Conservation (phyloP, 257 asterid genomes). For the Solanum ossicruentum region DNA sequence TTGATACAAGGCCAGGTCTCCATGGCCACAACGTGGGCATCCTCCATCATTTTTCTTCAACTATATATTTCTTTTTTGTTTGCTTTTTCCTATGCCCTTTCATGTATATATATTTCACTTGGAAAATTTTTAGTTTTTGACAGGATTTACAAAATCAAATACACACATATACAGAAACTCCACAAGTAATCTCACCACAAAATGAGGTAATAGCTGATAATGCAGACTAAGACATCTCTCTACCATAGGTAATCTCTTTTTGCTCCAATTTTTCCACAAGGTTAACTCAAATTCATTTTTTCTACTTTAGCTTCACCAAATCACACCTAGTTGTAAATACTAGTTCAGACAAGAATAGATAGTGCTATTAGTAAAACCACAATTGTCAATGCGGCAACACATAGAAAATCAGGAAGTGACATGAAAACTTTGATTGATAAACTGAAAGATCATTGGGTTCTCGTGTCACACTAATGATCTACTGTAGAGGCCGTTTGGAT, state of each 20-base stretch:
- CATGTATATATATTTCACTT: not conserved
- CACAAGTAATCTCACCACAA: not conserved
- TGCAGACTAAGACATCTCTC: not conserved
- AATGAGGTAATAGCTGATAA: not conserved
- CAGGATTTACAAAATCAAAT: not conserved
- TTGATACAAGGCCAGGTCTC: not conserved
- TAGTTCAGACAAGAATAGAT: not conserved
- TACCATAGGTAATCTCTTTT: not conserved
- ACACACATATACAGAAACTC: not conserved
- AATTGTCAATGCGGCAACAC: not conserved
- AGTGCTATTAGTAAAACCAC: not conserved
- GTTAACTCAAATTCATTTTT: not conserved
- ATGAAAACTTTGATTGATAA: not conserved
- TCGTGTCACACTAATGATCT: not conserved
- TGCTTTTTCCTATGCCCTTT: not conserved
- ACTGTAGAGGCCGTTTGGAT: too few relatives aligned
- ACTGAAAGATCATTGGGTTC: not conserved
- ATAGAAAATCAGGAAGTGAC: not conserved
- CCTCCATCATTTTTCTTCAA: not conserved
- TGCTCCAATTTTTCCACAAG: not conserved
- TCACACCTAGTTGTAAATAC: not conserved
- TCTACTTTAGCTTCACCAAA: not conserved
- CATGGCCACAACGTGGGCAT: not conserved
- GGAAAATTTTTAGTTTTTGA: not conserved
- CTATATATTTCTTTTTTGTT: not conserved